Conservation (phyloP, 129 eudicot genomes). For the Ambrosia artemisiifolia region DNA sequence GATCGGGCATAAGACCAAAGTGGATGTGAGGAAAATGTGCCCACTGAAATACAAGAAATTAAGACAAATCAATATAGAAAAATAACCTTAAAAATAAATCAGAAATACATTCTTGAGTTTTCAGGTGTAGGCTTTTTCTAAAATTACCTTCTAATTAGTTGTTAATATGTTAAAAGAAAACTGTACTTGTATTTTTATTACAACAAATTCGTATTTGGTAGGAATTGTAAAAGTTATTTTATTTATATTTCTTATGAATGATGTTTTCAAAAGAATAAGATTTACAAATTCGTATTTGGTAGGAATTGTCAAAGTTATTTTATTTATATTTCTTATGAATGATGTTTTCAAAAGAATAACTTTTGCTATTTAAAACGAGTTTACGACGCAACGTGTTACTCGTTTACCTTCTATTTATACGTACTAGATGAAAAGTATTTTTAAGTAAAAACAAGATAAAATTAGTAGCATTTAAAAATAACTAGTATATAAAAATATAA, state of each 20-base stretch:
- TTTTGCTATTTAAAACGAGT: too few relatives aligned
- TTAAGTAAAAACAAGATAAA: too few relatives aligned
- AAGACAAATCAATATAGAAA: neutral
- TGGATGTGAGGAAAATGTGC: conserved; percentile 99
- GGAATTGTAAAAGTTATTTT: conserved; percentile 3
- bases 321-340: neutral
- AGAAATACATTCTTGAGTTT: conserved; percentile 24
- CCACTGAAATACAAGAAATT: conserved; percentile 53
- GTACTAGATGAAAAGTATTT: too few relatives aligned
- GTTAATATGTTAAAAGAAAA: too few relatives aligned
- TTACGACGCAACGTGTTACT: too few relatives aligned
- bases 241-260: neutral
- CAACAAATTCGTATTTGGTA: neutral
- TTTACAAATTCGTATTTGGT: neutral
- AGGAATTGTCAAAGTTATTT: conserved; percentile 1
- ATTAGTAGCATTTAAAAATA: neutral
- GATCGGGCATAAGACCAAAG: conserved; percentile 98
- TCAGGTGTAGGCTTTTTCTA: neutral
- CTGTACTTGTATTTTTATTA: neutral
- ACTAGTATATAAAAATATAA: neutral
- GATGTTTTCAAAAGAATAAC: too few relatives aligned
- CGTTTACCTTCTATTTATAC: too few relatives aligned
- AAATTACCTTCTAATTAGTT: too few relatives aligned
- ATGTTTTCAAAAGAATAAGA: too few relatives aligned
- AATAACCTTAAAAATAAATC: neutral